A percentile compares a stretch with the other conserved stretches of the same genome.
Conservation (phyloP, 495 filamentous ascomycete genomes). For the Copromyces sp. region DNA sequence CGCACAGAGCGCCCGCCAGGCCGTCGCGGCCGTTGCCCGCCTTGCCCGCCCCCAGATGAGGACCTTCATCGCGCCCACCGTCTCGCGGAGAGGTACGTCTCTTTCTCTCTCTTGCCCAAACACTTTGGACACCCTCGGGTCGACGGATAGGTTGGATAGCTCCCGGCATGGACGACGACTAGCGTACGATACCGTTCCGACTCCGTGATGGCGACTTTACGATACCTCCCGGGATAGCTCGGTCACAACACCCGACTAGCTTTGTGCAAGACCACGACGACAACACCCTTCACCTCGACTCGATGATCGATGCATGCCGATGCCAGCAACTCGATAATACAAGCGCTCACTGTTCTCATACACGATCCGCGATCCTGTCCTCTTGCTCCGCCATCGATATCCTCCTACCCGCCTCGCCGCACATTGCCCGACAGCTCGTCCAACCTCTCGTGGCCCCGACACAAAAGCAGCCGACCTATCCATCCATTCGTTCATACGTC, state of each 20-base stretch:
- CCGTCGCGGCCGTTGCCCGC: slow-evolving; percentile 54
- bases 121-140: background rate
- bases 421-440: background rate
- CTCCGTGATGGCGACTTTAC: background rate
- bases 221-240: background rate
- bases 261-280: background rate
- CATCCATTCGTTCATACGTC: background rate
- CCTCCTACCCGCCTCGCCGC: background rate
- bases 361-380: background rate
- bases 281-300: background rate
- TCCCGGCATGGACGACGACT: background rate
- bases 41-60: slow-evolving; percentile 66
- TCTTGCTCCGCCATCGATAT: background rate
- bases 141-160: background rate
- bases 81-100: slow-evolving; percentile 59
- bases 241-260: background rate
- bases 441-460: background rate
- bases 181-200: background rate
- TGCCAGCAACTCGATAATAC: background rate
- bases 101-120: background rate
- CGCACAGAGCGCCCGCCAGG: slow-evolving; percentile 57
- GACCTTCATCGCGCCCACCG: slow-evolving; percentile 71
- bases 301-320: background rate
- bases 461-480: background rate
- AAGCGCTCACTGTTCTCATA: background rate